Base-by-base conservation (phyloP, 306 rosid species). In the Quercus parvula region DNA sequence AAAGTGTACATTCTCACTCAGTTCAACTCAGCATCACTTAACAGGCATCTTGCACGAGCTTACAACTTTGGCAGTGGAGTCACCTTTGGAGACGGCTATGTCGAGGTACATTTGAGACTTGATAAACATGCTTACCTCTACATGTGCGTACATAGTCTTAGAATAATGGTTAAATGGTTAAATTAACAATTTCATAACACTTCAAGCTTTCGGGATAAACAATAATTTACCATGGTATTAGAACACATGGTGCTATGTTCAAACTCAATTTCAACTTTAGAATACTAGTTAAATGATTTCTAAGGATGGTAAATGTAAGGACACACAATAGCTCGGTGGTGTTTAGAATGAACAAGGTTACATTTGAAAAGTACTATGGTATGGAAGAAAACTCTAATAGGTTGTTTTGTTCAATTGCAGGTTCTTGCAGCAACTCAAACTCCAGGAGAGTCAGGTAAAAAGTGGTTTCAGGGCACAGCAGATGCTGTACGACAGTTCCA, bases 401-500 rank as follows among this genome's bases (percentile, higher is more conserved):
- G 30, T 46, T 62, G 30, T n/a, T 56, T 63, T 70, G 78, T 46
- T 57, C 80, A 79, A 30, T 76, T 56, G 22, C 87, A 92, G 99
- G 99, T 91, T 84, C 94, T 94, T 79, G 99, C 99, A 49, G 99
- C 99, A 77, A 94, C 97, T 77, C 99, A 94, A 90, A 92, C 99
- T 59, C 97, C 97, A 31, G 98, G 98, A 46, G 97, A 74, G 86
- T 87, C 84, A 27, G 97, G 98, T 72, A 80, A 92, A 83, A 90
- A 5, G 68, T 94, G 99, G 99, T 94, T 94, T 85, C 99, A 82
- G 81, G 99, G 97, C 69, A 92, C 97, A 49, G 99, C 99, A 74
- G 99, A 94, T 78, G 99, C 99, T n/a, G 97, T 92, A 64, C 58
- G 99, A n/a, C 99, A 94, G 81, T 94, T 94, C 88, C 97, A 94